Conservation (phyloP, 2,329 filamentous ascomycete species). For the Claviceps spartinae region DNA sequence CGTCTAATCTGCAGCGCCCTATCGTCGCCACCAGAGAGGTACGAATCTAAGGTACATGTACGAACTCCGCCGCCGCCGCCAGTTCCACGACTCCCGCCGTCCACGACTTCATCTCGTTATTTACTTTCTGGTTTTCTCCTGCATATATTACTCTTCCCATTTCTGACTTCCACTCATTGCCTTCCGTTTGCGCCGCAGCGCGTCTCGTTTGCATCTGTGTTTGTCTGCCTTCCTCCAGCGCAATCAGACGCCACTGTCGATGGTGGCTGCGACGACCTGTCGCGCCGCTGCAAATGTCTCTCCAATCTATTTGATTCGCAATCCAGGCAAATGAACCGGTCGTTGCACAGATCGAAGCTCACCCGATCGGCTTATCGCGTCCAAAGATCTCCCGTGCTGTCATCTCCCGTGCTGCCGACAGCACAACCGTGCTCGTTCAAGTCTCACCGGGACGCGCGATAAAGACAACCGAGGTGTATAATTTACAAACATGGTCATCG, state of each 20-base stretch:
- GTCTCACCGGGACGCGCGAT: background rate
- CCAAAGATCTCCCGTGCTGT: background rate
- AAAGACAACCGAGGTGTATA: background rate
- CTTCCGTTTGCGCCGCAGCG: background rate
- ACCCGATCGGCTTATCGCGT: background rate
- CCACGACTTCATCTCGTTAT: background rate
- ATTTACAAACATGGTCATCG: background rate
- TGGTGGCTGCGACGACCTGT: background rate
- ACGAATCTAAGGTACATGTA: too few species aligned
- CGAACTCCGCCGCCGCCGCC: background rate
- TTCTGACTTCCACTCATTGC: too few species aligned
- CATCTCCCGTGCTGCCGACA: background rate
- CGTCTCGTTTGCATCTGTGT: background rate
- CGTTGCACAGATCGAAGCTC: background rate
- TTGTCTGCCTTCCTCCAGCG: background rate
- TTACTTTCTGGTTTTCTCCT: too few species aligned
- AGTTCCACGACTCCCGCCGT: background rate
- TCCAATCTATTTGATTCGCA: background rate
- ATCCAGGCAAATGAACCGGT: slow-evolving; percentile 2
- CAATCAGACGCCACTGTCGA: background rate
- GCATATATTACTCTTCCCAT: too few species aligned
- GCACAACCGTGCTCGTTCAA: background rate
- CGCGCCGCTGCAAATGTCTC: slow-evolving; percentile 3
- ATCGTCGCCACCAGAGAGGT: background rate
- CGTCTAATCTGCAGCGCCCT: background rate